Base-by-base conservation (phyloP, 148 eudicot species). In the Mesembryanthemum crystallinum region DNA sequence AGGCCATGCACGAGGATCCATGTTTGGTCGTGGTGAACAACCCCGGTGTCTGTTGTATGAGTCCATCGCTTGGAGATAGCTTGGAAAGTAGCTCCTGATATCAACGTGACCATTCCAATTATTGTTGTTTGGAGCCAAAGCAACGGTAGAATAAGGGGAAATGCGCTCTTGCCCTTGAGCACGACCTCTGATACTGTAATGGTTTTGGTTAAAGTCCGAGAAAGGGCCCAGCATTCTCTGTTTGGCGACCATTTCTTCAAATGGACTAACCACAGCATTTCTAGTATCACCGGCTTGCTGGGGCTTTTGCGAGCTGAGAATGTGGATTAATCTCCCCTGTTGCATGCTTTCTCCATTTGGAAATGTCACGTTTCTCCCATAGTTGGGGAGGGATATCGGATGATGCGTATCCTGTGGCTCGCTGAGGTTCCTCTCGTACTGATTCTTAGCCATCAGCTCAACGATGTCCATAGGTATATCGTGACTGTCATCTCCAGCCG, bases 381-480 rank as follows among this genome's bases (percentile, higher is more conserved):
- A 69, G 35, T 55, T 55, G 45, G 57, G 69, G 47, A 64, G n/a
- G 20, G 78, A 29, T 43, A 61, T n/a, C 3, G 76, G 51, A 59
- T 64, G 63, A 52, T 55, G 57, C 14, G 65, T 74, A 24, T 62
- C 82, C 64, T 79, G 76, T 42, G 78, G 73, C 23, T 81, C 85
- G 2, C 77, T 57, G 24, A 79, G 78, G 47, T 67, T 66, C 72
- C 89, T 81, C 73, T 92, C 95, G 17, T 79, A 87, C 67, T 89
- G 92, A 55, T 88, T 85, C 69, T 84, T 82, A n/a, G 92, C 95
- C 87, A 89, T 45, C 9, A 87, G 80, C 74, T 89, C 93, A 30
- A 89, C 91, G 70, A 90, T 87, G 20, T 90, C 97, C 91, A 86
- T 90, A 7, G 93, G 93, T 35, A 88, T 87, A 65, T 90, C 93